Evolutionary conservation across 352 stramenopile genomes (phyloP).

Genomic region (Pythium aquatile): DNA sequence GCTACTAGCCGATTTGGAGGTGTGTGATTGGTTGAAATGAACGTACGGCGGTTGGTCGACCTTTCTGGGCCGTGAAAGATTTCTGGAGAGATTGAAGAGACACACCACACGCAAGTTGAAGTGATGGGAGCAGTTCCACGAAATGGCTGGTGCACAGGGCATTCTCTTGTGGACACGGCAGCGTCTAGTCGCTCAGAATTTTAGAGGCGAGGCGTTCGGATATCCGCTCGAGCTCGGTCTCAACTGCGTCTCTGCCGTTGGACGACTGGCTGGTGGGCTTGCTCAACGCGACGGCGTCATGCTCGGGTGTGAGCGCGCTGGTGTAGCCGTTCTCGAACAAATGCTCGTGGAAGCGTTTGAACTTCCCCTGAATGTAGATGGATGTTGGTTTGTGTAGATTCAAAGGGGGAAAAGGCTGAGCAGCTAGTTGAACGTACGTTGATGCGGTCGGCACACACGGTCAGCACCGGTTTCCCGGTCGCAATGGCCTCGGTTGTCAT

Average conservation of each 20-base stretch:
- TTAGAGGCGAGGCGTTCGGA: slow-evolving; percentile 1
- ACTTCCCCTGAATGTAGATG: slow-evolving; percentile 43
- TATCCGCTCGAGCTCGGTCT: slow-evolving; percentile 41
- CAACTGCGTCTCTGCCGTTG: slow-evolving; percentile 25
- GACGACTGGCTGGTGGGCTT: not conserved
- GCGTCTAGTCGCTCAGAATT: slow-evolving; percentile 11
- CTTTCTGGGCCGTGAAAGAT: not conserved
- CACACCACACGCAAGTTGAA: slow-evolving; percentile 24
- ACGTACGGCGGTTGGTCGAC: not conserved
- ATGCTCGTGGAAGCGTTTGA: slow-evolving; percentile 48
- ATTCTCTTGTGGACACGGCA: not conserved
- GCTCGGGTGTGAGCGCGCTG: slow-evolving; percentile 23
- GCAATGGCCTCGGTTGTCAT: slow-evolving; percentile 80
- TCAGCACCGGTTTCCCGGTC: slow-evolving; percentile 52
- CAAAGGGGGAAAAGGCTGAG: not conserved
- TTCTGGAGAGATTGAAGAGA: slow-evolving; percentile 26
- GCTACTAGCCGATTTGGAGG: not conserved
- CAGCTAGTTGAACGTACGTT: slow-evolving; percentile 30
- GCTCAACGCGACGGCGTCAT: not conserved
- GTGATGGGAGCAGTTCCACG: not conserved
- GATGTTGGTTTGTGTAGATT: not conserved
- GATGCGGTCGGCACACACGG: slow-evolving; percentile 40
- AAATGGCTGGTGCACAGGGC: not conserved
- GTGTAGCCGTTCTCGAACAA: slow-evolving; percentile 31
- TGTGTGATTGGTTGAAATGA: not conserved